Evolutionary conservation across 2,329 filamentous ascomycete species (phyloP), one percentile per base, ranked within the genome.

Genomic region (Exophiala calicioides): DNA sequence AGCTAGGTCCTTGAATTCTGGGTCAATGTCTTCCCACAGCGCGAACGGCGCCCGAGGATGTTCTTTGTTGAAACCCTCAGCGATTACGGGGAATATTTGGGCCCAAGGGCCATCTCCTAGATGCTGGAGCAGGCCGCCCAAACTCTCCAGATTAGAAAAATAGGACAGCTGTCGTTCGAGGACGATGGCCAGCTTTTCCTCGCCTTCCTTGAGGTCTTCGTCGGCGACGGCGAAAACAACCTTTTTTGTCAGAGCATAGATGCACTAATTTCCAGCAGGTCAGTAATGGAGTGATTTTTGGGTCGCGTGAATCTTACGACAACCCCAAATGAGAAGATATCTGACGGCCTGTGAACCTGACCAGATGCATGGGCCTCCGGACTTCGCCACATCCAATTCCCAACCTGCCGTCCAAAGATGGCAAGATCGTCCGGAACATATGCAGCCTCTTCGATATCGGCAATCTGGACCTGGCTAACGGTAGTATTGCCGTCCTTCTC

Each of bases 101-200:
- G 60, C 59, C 65, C 66, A 74, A 15, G 66, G 68, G 52, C n/a
- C n/a, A n/a, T n/a, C n/a, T n/a, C 66, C 70, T 16, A 75, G 64
- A 56, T 71, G 66, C 37, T 65, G 61, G 30, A 76, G 55, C 44
- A 76, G 63, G 15, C 62, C 66, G 26, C 65, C 61, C 29, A 74
- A 62, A 31, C 67, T 65, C 3, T 72, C 59, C 59, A 63, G 60
- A 51, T 76, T 67, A 31, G 66, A 67, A 58, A 76, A 76, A 55
- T 71, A 72, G 3, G 72, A 77, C 12, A 76, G 65, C 52, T 75
- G 73, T 16, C 69, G 68, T 51, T 71, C 65, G 29, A 76, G 58
- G 24, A 76, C 68, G 52, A 68, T 61, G 33, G 63, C 64, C 35
- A 70, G 60, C n/a, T 62, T 62, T 30, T 70, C 67, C 21, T 62